Evolutionary conservation across 2,329 filamentous ascomycete species (phyloP).

Genomic region (Trichoderma afroharzianum): DNA sequence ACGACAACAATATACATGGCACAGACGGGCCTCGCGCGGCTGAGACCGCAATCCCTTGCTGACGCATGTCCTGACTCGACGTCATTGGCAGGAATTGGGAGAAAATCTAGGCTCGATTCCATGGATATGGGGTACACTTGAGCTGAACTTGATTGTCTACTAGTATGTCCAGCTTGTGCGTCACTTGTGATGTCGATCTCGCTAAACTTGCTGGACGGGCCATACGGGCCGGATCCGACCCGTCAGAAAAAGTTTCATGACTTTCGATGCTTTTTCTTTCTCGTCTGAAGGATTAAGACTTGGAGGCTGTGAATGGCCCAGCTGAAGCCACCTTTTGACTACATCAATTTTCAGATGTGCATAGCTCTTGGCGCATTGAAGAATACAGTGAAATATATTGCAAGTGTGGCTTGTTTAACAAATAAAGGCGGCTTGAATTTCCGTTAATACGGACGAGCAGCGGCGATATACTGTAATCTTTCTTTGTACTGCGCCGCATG

Average conservation of each 20-base stretch:
- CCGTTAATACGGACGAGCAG: neutral
- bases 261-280: neutral
- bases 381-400: neutral
- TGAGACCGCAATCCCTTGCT: neutral
- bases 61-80: neutral
- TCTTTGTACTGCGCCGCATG: neutral
- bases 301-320: neutral
- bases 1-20: neutral
- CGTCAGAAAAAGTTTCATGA: neutral
- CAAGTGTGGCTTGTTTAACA: neutral
- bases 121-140: neutral
- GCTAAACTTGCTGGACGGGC: neutral
- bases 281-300: neutral
- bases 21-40: neutral
- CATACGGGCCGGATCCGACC: neutral
- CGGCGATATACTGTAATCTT: neutral
- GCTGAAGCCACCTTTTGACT: neutral
- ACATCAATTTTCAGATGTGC: neutral
- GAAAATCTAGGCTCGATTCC: neutral
- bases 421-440: neutral
- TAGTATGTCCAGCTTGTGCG: neutral
- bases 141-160: neutral
- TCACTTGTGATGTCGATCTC: neutral
- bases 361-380: neutral
- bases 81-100: neutral